Base-by-base conservation (phyloP, 768 basidiomycete species). In the Xanthoconium stramineum region DNA sequence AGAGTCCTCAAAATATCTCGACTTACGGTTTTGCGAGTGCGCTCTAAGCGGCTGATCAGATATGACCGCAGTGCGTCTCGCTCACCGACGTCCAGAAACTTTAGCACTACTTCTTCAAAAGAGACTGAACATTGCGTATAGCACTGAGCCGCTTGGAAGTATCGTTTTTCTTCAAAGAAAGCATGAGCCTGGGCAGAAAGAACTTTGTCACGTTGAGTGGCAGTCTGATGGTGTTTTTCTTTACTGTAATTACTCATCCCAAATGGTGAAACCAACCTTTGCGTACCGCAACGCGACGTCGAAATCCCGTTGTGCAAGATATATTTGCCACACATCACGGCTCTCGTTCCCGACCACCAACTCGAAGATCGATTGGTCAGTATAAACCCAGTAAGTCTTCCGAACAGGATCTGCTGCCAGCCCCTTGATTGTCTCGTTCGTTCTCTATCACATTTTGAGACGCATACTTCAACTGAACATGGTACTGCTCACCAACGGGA, bases 381-480 rank as follows among this genome's bases (percentile, higher is more conserved):
- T 95, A 67, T 88, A 95, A 2, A 94, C 82, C 97, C 97, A 99
- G 64, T 88, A 95, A 14, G 96, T 98, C 71, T 84, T 86, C 10
- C 89, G 83, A 5, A 91, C 85, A 17, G 89, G 89, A 72, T 99
- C 97, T 10, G 89, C 81, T 6, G 88, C 83, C 33, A 98, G 74
- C 0, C 88, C 91, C 30, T 83, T 76, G 17, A 92, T 84, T 36
- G 72, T 74, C 65, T 96, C 93, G 29, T 80, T 83, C 7, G 83
- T 76, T 81, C 85, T 88, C 94, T 97, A 67, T 36, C 45, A 48
- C 10, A 33, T 1, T 1, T 44, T 71, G 47, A 59, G 49, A 53
- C 38, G 42, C 4, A 46, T 13, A 36, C n/a, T 40, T 42, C 20
- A 42, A 39, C 11, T 33, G n/a, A 20, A 24, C 39, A 15, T 37